These are phyloP conservation scores for Crepidotus variabilis DNA, from an alignment of 768 basidiomycete species.

Conservation along the genomic window DNA sequence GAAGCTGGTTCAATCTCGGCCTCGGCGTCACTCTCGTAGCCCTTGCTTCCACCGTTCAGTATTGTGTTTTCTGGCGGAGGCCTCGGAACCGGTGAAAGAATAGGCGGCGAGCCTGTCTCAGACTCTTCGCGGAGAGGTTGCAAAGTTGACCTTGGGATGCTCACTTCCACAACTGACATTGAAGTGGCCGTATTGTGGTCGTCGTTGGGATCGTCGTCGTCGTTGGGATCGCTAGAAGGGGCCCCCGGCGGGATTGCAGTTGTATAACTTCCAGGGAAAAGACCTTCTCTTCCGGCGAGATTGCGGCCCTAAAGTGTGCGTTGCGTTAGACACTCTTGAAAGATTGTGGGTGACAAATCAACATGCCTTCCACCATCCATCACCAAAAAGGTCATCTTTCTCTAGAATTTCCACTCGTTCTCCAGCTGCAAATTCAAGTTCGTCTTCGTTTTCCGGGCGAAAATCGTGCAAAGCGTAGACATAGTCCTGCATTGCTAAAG, in stretches of 20 bases:
- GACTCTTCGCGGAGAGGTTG: constrained; percentile 47
- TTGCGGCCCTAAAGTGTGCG: constrained; percentile 67
- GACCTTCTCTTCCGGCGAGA: constrained; percentile 72
- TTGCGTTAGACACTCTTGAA: not conserved
- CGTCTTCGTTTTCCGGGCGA: constrained; percentile 89
- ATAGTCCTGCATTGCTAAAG: constrained; percentile 62
- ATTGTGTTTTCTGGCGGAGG: constrained; percentile 26
- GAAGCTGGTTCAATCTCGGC: not conserved
- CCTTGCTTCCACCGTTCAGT: constrained; percentile 10
- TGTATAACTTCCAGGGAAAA: constrained; percentile 92
- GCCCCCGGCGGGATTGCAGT: constrained; percentile 45
- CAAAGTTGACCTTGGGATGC: constrained; percentile 22
- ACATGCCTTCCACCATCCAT: constrained; percentile 89
- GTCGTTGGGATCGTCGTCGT: constrained; percentile 7
- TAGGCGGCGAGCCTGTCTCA: constrained; percentile 33
- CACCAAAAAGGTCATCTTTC: constrained; percentile 87
- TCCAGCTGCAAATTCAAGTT: constrained; percentile 80
- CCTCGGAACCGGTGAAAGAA: constrained; percentile 33
- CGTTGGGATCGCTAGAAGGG: constrained; percentile 7
- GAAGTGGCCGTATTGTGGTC: constrained; percentile 4
- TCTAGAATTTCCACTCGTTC: constrained; percentile 89
- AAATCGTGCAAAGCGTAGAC: constrained; percentile 90
- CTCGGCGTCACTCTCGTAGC: constrained; percentile 20
- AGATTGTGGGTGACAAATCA: constrained; percentile 5
- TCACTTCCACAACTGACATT: constrained; percentile 5